phyloP scores from a whole-genome alignment of 345 rosid species.

The Aquilaria sinensis region DNA sequence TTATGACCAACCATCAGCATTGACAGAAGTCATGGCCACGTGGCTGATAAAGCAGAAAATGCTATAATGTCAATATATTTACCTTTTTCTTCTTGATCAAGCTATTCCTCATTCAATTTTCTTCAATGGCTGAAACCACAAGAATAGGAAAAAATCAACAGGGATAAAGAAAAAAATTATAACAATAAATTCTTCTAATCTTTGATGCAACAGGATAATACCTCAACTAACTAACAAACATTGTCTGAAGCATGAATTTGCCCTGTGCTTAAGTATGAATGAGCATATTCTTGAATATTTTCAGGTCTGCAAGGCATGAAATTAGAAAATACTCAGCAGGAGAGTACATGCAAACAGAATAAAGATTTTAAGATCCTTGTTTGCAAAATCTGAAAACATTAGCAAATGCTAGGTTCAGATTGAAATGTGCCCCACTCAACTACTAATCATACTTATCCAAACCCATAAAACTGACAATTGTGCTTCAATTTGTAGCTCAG shows the following conservation, averaged over 20 bases:
- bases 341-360: neutral
- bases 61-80: too few relatives aligned
- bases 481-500: too few relatives aligned
- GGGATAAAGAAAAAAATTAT: neutral
- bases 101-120: conserved; percentile 13
- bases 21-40: too few relatives aligned
- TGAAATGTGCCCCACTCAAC: too few relatives aligned
- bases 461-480: too few relatives aligned
- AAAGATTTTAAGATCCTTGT: neutral
- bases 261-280: conserved; percentile 61
- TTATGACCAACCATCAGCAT: too few relatives aligned
- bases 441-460: too few relatives aligned
- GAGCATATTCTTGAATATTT: conserved; percentile 75
- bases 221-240: conserved; percentile 23
- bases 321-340: neutral
- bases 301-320: conserved; percentile 50
- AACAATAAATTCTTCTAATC: neutral
- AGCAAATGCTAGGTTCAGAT: too few relatives aligned
- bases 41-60: too few relatives aligned
- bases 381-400: neutral
- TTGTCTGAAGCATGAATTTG: conserved; percentile 61
- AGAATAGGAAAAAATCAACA: conserved; percentile 2
- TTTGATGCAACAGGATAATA: conserved; percentile 9
- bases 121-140: conserved; percentile 18
- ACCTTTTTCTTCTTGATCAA: neutral